phyloP scores from a whole-genome alignment of 176 grass and related monocot genomes.

The Miscanthus lutarioriparius region DNA sequence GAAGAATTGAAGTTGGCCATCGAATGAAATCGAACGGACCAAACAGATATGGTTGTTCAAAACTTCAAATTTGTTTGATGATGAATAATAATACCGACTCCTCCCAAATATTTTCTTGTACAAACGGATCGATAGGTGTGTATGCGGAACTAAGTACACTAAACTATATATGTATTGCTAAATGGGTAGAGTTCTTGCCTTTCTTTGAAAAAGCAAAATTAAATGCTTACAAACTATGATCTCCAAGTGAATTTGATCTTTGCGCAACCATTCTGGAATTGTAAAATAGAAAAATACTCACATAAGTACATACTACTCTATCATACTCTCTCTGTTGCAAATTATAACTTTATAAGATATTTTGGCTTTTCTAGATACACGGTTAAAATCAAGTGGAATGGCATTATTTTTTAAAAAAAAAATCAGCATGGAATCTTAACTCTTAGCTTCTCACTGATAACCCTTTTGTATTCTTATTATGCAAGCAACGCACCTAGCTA shows the following conservation, averaged over 20 bases:
- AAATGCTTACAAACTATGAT: not conserved
- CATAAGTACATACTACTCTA: not conserved
- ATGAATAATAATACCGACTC: not conserved
- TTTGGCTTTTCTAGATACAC: too few species aligned
- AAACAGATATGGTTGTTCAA: not conserved
- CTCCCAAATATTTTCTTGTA: not conserved
- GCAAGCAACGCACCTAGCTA: not conserved
- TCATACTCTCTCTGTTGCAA: too few species aligned
- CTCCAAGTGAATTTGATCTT: not conserved
- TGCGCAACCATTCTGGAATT: not conserved
- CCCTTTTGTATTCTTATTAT: not conserved
- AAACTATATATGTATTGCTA: not conserved
- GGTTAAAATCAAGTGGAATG: too few species aligned
- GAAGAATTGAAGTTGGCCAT: too few species aligned
- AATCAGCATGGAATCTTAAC: not conserved
- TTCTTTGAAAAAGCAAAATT: not conserved
- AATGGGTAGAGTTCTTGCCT: not conserved
- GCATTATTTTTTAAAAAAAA: too few species aligned
- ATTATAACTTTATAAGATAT: too few species aligned
- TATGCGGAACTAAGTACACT: not conserved
- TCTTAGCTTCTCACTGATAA: not conserved
- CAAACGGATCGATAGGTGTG: not conserved
- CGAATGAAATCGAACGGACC: too few species aligned
- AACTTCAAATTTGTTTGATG: not conserved
- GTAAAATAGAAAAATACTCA: not conserved